Base-by-base conservation (phyloP, 2,329 filamentous ascomycete species). In the Beauveria pseudobassiana region DNA sequence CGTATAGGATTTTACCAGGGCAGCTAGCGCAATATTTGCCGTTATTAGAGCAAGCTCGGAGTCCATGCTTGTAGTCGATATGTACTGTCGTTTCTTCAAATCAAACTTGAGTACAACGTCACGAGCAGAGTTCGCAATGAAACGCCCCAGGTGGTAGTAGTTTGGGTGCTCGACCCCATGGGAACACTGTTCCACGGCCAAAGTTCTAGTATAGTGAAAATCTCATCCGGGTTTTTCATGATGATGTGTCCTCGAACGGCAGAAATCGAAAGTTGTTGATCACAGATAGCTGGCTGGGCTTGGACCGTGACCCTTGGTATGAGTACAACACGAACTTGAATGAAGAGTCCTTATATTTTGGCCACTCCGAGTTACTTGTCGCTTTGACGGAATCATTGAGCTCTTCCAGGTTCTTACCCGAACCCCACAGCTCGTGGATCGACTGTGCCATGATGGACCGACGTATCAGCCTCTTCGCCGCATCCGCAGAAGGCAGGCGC, bases 11-110 rank as follows among this genome's bases (percentile, higher is more conserved):
- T 70, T 90, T 96, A 0, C 91, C 93, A 0, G 92, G 0, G 79
- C 87, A 0, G 92, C 92, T 16, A 90, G 84, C 0, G 91, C 90
- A 67, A 99, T 86, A 70, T 98, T 99, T 1, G 93, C 95, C 0
- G 93, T 97, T 24, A 99, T 79, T 1, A 99, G 82, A 14, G 92
- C 90, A 49, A 99, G 81, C 73, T 98, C 95, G 0, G 93, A 90
- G 72, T 99, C 95, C 95, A 99, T 98, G 51, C 90, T 95, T 0
- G 95, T 99, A 0, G 93, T 98, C 67, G 89, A 91, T 69, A 99
- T 98, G 72, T 99, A 99, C 45, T 83, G 82, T 30, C 95, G 81
- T 75, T 96, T 96, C 80, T 99, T 99, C 24, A 99, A 81, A 72
- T 96, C 92, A 69, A 93, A 96, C 26, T 82, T 88, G 42, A 83